Evolutionary conservation across 129 eudicot species (phyloP).

Genomic region (Centrapalus pauciflorus): DNA sequence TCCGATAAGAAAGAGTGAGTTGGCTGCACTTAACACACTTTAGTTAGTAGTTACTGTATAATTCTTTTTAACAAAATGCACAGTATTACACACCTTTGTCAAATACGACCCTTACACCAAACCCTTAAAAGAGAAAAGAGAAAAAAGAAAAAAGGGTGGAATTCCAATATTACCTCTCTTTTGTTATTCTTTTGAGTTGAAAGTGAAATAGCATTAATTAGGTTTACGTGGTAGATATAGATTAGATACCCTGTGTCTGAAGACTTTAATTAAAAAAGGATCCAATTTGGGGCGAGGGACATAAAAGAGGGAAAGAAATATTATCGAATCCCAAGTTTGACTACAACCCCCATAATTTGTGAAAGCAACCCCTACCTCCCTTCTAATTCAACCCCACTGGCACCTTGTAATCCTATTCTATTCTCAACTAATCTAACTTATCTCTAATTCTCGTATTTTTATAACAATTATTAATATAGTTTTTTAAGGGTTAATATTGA

Average conservation of each 20-base stretch:
- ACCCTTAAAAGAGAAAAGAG: neutral
- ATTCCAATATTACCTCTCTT: slow-evolving; percentile 9
- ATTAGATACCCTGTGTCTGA: slow-evolving; percentile 10
- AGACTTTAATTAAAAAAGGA: slow-evolving; percentile 21
- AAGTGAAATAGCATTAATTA: no score
- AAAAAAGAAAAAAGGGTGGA: no score
- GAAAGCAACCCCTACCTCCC: slow-evolving; percentile 23
- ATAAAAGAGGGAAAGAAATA: slow-evolving; percentile 15
- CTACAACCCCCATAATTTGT: slow-evolving; percentile 28
- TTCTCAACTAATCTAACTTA: neutral
- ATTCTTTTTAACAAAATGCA: slow-evolving; percentile 13
- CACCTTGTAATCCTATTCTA: neutral
- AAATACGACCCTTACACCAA: slow-evolving; percentile 12
- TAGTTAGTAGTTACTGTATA: no score
- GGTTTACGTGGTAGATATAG: slow-evolving; percentile 16
- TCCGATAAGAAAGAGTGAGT: neutral
- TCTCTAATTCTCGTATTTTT: neutral
- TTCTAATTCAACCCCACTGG: slow-evolving; percentile 6
- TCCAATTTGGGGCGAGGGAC: slow-evolving; percentile 7
- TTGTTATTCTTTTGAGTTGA: neutral
- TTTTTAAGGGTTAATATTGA: no score
- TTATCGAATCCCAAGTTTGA: slow-evolving; percentile 50
- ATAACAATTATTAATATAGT: no score
- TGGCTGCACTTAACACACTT: neutral
- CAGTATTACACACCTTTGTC: slow-evolving; percentile 8